Conservation (phyloP, 257 asterid species). For the Solanum clarkiae region DNA sequence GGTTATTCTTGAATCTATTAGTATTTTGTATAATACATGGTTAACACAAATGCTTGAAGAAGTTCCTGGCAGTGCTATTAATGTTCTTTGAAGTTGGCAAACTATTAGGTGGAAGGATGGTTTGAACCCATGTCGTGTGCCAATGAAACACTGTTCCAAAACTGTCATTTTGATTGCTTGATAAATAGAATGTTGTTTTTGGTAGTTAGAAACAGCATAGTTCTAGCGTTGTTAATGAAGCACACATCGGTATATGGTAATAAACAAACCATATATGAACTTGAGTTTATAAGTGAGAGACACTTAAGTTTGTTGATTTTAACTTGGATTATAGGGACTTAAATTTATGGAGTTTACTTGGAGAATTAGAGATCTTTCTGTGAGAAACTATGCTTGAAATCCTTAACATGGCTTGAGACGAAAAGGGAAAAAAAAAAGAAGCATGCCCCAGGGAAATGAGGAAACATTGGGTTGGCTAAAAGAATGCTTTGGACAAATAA, state of each 20-base stretch:
- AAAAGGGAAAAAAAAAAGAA: background rate
- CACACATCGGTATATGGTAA: background rate
- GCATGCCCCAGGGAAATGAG: background rate
- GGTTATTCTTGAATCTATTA: background rate
- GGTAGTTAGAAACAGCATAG: background rate
- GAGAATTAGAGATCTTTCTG: background rate
- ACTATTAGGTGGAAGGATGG: background rate
- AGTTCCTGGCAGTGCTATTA: background rate
- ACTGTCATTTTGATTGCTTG: background rate
- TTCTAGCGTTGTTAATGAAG: background rate
- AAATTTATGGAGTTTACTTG: background rate
- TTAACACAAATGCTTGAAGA: background rate
- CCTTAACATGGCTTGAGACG: background rate
- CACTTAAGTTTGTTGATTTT: background rate
- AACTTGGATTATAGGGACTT: background rate
- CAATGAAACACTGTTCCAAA: background rate
- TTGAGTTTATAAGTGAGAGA: background rate
- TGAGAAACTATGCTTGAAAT: background rate
- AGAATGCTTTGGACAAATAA: no score
- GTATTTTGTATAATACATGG: background rate
- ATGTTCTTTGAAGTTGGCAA: background rate
- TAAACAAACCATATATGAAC: background rate
- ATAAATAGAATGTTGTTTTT: background rate
- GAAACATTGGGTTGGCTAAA: background rate
- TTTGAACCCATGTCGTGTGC: background rate